Percentiles rank a stretch among this genome's conserved stretches.
Evolutionary conservation across 805 yeast species (phyloP).

Genomic region (Naumovozyma dairenensis): DNA sequence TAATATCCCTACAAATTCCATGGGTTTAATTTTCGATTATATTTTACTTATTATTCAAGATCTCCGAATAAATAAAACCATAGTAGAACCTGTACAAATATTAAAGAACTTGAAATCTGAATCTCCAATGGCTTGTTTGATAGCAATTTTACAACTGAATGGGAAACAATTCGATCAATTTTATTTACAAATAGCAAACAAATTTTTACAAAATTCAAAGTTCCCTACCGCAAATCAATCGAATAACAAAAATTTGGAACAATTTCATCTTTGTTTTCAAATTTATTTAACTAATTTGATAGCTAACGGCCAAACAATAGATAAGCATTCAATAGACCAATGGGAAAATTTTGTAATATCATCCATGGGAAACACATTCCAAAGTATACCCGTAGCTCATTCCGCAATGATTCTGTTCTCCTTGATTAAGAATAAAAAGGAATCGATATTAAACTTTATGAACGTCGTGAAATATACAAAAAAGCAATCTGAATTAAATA

Average conservation of each 20-base stretch:
- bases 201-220: slow-evolving; percentile 17
- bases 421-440: slow-evolving; percentile 15
- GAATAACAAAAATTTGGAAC: slow-evolving; percentile 25
- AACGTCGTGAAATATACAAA: slow-evolving; percentile 35
- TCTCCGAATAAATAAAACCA: neutral
- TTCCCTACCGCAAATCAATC: slow-evolving; percentile 39
- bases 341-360: slow-evolving; percentile 23
- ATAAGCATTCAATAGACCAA: slow-evolving; percentile 4
- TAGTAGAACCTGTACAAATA: neutral
- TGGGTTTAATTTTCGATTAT: too few species aligned
- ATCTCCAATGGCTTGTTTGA: neutral
- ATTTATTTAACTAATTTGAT: slow-evolving; percentile 14
- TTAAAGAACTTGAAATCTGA: neutral
- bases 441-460: slow-evolving; percentile 27
- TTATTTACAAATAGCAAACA: slow-evolving; percentile 10
- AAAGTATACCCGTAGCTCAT: slow-evolving; percentile 30
- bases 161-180: too few species aligned
- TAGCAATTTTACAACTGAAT: too few species aligned
- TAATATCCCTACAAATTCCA: too few species aligned
- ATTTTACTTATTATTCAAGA: too few species aligned
- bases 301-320: slow-evolving; percentile 1
- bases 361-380: slow-evolving; percentile 38
- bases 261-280: slow-evolving; percentile 24
- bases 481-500: slow-evolving; percentile 30
- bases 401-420: slow-evolving; percentile 30